Conservation (phyloP, 768 basidiomycete species). For the Pisolithus tinctorius region DNA sequence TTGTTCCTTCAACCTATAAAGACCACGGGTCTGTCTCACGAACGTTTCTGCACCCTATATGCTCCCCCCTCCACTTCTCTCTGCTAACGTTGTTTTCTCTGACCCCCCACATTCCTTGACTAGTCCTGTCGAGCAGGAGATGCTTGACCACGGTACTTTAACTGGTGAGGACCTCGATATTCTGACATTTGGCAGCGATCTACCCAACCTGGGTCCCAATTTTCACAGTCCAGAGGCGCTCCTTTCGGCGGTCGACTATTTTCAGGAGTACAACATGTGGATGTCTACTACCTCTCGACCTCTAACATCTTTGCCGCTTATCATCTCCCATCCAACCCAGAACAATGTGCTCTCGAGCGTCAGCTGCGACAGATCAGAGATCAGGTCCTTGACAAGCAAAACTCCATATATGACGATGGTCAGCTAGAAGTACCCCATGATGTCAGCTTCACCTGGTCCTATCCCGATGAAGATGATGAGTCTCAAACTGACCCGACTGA, state of each 20-base stretch:
- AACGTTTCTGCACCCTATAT: too few relatives aligned
- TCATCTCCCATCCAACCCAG: not conserved
- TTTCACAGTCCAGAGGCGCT: too few relatives aligned
- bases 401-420: not conserved
- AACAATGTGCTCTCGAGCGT: not conserved
- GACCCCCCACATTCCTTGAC: not conserved
- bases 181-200: too few relatives aligned
- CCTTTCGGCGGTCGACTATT: not conserved
- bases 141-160: too few relatives aligned
- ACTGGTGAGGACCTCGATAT: too few relatives aligned
- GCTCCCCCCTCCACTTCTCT: not conserved
- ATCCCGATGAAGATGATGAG: not conserved
- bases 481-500: not conserved
- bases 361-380: not conserved
- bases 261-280: not conserved
- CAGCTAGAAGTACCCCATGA: not conserved
- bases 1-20: too few relatives aligned
- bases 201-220: too few relatives aligned
- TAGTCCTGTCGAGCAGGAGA: not conserved
- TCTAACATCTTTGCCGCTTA: not conserved
- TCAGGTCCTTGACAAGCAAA: not conserved
- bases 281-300: not conserved
- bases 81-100: not conserved
- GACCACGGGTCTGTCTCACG: too few relatives aligned
- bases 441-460: not conserved